Base-by-base conservation (phyloP, 2,329 filamentous ascomycete species). In the Ophiostoma montium region DNA sequence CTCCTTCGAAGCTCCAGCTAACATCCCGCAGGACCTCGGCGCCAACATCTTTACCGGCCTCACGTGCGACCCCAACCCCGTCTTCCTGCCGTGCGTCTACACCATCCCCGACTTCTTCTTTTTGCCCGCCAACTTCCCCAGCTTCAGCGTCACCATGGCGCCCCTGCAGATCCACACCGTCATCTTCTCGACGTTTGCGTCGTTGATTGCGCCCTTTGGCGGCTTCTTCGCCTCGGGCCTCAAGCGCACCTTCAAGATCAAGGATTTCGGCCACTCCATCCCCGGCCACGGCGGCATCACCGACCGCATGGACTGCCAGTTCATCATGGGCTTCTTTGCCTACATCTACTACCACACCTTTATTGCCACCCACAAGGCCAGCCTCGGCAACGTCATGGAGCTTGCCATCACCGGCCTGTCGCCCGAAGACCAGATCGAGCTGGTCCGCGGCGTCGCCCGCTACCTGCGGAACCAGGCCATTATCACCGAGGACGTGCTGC, bases 301-400 rank as follows among this genome's bases (percentile, higher is more conserved):
- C 15, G 92, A 98, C 63, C 85, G 92, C 54, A 96, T 98, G 90
- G 92, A 98, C 63, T 98, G 92, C 65, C 92, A 98, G 63, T 98
- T 98, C 69, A 96, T 96, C 70, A 98, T 98, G 92, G 92, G 92
- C 9, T 92, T 95, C 67, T 96, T 98, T 60, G 80, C 90, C 15
- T 96, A 88, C 70, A 89, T 98, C 76, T 98, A 98, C 69, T 98
- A 94, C 68, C 89, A 95, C 65, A 92, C 85, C 61, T 98, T 98
- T 65, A 90, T 98, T 60, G 89, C 89, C 4, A 74, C 87, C 7
- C 80, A 95, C 71, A 87, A 90, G 65, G 80, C 84, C 35, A 87
- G 75, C 50, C 82, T 95, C 18, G 92, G 90, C 18, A 80, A 79
- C 49, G 84, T 98, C 33, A 84, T 98, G 57, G 90, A 98, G 70